A percentile compares a stretch with the other conserved stretches of the same genome.
These are phyloP conservation scores for Colletotrichum chrysophilum DNA, from an alignment of 2,329 filamentous ascomycete genomes.

Conservation along the genomic window DNA sequence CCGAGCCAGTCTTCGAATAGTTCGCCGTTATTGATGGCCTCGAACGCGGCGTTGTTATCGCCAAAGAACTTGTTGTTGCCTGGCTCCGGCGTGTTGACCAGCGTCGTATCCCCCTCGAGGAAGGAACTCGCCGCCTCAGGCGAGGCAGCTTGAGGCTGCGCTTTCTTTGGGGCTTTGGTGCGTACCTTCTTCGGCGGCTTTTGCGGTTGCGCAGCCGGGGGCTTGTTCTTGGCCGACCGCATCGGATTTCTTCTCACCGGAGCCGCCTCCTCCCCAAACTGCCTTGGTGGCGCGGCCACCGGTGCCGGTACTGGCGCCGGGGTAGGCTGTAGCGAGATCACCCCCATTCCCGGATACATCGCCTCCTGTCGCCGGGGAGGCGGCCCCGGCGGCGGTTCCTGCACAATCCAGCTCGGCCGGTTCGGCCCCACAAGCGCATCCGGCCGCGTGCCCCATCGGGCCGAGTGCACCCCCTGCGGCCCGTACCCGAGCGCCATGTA, in stretches of 20 bases:
- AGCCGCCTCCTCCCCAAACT: not conserved
- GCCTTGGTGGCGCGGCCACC: not conserved
- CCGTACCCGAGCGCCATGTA: conserved; percentile 38
- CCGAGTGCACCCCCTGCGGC: conserved; percentile 29
- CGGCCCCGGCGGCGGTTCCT: not conserved
- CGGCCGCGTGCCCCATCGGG: not conserved
- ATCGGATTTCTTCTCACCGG: not conserved
- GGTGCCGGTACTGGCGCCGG: not conserved
- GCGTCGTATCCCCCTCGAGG: not conserved
- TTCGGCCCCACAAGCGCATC: conserved; percentile 12
- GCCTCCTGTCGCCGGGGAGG: not conserved
- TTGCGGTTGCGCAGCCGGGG: not conserved
- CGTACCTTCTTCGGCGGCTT: not conserved
- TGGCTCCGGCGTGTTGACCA: not conserved
- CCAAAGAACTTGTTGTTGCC: not conserved
- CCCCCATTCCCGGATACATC: not conserved
- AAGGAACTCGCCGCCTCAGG: not conserved
- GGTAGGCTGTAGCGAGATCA: not conserved
- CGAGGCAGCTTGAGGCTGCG: not conserved
- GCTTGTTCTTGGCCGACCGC: not conserved
- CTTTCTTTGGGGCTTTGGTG: not conserved
- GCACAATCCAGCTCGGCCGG: conserved; percentile 16
- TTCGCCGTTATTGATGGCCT: not conserved
- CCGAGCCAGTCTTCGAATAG: not conserved
- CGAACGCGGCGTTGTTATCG: not conserved